Percentiles rank a stretch among this genome's conserved stretches.
phyloP scores from a whole-genome alignment of 495 filamentous ascomycete genomes.

The Penicillium turbatum region DNA sequence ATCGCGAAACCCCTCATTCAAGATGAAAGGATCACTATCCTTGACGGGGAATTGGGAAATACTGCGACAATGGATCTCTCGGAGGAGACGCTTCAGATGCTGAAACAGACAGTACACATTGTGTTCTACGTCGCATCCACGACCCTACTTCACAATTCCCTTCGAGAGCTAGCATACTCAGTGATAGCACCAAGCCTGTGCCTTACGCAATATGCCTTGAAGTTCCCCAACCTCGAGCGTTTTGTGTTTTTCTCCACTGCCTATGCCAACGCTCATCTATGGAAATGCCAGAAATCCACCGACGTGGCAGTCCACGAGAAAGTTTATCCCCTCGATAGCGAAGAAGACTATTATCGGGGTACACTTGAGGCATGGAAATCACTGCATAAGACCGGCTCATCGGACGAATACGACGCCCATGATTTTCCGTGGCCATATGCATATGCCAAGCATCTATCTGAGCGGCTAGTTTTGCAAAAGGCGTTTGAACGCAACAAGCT shows the following conservation, averaged over 20 bases:
- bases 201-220: constrained; percentile 22
- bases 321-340: constrained; percentile 16
- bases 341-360: constrained; percentile 10
- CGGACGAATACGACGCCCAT: constrained; percentile 22
- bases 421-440: constrained; percentile 28
- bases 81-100: constrained; percentile 21
- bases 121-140: constrained; percentile 21
- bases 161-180: constrained; percentile 23
- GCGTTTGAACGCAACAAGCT: constrained; percentile 17
- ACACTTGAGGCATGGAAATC: constrained; percentile 17
- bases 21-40: constrained; percentile 16
- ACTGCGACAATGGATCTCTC: constrained; percentile 27
- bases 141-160: constrained; percentile 17
- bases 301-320: constrained; percentile 20
- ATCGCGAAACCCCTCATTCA: constrained; percentile 10
- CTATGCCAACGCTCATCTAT: constrained; percentile 23
- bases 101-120: constrained; percentile 24
- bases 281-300: constrained; percentile 15
- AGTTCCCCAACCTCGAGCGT: constrained; percentile 24
- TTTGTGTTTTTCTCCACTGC: constrained; percentile 24
- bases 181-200: constrained; percentile 23
- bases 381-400: constrained; percentile 18
- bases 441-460: constrained; percentile 24
- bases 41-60: constrained; percentile 26
- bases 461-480: constrained; percentile 17